Evolutionary conservation across 371 early-diverging fungal species (phyloP), one percentile per base, ranked within the genome.

Genomic region (Fennellomyces sp.): DNA sequence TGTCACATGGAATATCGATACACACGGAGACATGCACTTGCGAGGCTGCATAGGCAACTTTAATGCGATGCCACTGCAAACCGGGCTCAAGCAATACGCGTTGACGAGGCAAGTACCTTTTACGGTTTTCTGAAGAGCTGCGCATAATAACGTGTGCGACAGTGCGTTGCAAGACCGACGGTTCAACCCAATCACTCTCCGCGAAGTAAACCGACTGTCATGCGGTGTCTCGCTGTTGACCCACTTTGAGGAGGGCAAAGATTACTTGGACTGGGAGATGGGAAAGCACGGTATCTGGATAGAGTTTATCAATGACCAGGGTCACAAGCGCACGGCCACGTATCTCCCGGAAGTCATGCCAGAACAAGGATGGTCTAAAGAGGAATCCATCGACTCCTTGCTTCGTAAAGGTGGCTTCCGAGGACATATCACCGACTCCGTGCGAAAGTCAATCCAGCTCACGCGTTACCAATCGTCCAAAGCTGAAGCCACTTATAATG

Each of bases 11-110:
- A 80, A 88, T 55, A 69, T 75, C 21, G 60, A 60, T 26, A 55
- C 62, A 10, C 56, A 76, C 47, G 82, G 71, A 5, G 73, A 81
- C 8, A 59, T 68, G 35, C 74, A 75, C 15, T 76, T 96, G 38
- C 89, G 96, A 52, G 97, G 97, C 11, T 97, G 97, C 70, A 96
- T 97, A 42, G 98, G 98, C 13, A 96, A 88, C 68, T 97, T 97
- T 64, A 72, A 78, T 8, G 73, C 95, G 3, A 69, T 89, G 81
- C 73, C 83, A 8, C 72, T 97, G 21, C 83, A 80, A 58, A 50
- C 63, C 27, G 96, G 95, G 0, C 71, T 97, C 23, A 69, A 75
- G 26, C 86, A 94, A 38, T 97, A 96, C 67, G 95, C 97, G 5
- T 64, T 94, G 51, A 88, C 86, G 49, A 93, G 92, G 89, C 85